A percentile compares a stretch with the other conserved stretches of the same genome.
Evolutionary conservation across 352 stramenopile genomes (phyloP).

Genomic region (Phytophthora uliginosa): DNA sequence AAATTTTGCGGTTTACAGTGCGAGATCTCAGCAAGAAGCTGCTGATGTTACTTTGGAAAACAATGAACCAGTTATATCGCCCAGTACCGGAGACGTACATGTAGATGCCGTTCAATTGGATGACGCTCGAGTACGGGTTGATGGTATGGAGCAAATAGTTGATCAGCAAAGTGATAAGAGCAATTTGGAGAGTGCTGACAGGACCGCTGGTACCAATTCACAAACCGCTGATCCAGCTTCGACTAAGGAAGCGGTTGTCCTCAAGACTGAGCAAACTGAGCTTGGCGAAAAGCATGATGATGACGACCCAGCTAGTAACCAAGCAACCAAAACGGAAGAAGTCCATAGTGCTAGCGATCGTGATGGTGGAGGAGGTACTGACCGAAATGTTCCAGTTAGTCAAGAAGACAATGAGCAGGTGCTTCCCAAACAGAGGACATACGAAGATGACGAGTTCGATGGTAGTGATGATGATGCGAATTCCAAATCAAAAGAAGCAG

Average conservation of each 20-base stretch:
- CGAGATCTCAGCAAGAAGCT: constrained; percentile 1
- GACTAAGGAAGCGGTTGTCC: background rate
- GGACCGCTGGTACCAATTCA: background rate
- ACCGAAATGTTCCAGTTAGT: background rate
- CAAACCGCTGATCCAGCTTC: background rate
- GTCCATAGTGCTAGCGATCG: background rate
- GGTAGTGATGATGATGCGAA: constrained; percentile 13
- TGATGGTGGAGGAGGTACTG: background rate
- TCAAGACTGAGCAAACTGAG: background rate
- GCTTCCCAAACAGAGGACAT: constrained; percentile 21
- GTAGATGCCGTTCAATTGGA: background rate
- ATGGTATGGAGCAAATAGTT: background rate
- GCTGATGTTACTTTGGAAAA: background rate
- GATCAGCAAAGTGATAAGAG: background rate
- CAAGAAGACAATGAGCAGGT: background rate
- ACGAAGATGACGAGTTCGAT: constrained; percentile 53
- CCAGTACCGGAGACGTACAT: background rate
- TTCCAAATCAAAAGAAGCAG: constrained; percentile 1
- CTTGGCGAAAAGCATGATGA: background rate
- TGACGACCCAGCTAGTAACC: background rate
- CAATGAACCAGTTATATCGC: background rate
- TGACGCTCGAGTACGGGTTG: background rate
- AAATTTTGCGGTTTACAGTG: constrained; percentile 7
- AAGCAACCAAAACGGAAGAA: background rate
- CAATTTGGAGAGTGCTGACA: background rate